A percentile compares a stretch with the other conserved stretches of the same genome.
Conservation (phyloP, 768 basidiomycete species). For the Tulasnella sp. region DNA sequence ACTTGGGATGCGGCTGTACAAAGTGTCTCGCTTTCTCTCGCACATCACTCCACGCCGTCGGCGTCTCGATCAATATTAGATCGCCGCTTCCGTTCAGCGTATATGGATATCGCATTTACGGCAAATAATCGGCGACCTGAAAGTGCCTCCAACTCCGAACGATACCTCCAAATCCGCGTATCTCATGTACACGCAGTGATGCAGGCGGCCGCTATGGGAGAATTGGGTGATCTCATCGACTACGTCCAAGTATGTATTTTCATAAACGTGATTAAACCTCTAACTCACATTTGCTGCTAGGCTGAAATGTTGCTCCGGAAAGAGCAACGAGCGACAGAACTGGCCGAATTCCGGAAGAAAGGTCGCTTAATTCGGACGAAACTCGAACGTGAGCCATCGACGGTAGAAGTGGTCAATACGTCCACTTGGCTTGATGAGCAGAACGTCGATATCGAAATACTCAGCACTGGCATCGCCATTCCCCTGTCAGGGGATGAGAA, state of each 20-base stretch:
- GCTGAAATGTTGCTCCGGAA: constrained; percentile 62
- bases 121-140: constrained; percentile 19
- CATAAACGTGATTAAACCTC: constrained; percentile 12
- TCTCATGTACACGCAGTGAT: constrained; percentile 83
- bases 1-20: constrained; percentile 61
- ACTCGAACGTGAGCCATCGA: constrained; percentile 37
- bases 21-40: constrained; percentile 75
- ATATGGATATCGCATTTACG: constrained; percentile 68
- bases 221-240: constrained; percentile 82
- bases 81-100: constrained; percentile 61
- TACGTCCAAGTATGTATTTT: constrained; percentile 51
- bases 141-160: background rate
- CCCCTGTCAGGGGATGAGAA: constrained; percentile 59
- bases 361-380: constrained; percentile 60
- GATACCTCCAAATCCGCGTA: constrained; percentile 38
- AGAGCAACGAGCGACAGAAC: constrained; percentile 63
- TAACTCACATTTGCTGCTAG: constrained; percentile 29
- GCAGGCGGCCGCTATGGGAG: constrained; percentile 86
- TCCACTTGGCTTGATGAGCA: constrained; percentile 28
- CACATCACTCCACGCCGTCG: constrained; percentile 38
- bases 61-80: constrained; percentile 35
- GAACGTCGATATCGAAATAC: constrained; percentile 27
- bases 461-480: constrained; percentile 80
- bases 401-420: constrained; percentile 7
- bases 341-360: constrained; percentile 76